phyloP scores from a whole-genome alignment of 495 filamentous ascomycete genomes.

The Daldinia grandis region DNA sequence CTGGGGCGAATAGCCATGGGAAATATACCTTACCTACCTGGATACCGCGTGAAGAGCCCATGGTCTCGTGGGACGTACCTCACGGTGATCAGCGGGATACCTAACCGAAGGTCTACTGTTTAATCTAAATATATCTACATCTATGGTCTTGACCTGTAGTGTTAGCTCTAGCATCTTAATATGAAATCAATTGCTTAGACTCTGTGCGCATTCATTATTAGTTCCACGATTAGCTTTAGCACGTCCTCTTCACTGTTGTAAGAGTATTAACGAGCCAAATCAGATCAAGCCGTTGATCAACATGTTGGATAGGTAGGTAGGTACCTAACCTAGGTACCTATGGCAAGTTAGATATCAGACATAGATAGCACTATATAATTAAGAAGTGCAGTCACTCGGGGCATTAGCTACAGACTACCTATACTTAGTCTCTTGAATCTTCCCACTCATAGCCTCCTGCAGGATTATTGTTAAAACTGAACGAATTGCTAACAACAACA shows the following conservation, averaged over 20 bases:
- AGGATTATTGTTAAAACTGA: neutral
- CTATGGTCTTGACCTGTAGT: neutral
- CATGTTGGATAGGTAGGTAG: too few species aligned
- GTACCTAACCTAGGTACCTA: too few species aligned
- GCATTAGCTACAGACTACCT: neutral
- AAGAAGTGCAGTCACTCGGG: neutral
- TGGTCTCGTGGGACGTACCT: neutral
- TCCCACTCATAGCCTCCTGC: neutral
- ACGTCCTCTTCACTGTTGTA: too few species aligned
- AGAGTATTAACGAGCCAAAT: neutral
- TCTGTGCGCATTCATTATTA: too few species aligned
- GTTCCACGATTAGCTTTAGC: too few species aligned
- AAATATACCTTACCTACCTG: constrained; percentile 47
- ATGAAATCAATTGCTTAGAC: neutral
- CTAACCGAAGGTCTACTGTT: neutral
- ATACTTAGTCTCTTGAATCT: neutral
- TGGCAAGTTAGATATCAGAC: neutral
- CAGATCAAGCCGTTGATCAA: neutral
- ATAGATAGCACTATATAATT: neutral
- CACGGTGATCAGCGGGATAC: constrained; percentile 7
- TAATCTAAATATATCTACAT: neutral
- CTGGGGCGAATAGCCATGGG: constrained; percentile 60
- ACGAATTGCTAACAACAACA: neutral
- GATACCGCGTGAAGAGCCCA: constrained; percentile 12
- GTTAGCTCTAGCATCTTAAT: neutral